Conservation (phyloP, 169 alveolate genomes). For the Cryptosporidium tyzzeri region DNA sequence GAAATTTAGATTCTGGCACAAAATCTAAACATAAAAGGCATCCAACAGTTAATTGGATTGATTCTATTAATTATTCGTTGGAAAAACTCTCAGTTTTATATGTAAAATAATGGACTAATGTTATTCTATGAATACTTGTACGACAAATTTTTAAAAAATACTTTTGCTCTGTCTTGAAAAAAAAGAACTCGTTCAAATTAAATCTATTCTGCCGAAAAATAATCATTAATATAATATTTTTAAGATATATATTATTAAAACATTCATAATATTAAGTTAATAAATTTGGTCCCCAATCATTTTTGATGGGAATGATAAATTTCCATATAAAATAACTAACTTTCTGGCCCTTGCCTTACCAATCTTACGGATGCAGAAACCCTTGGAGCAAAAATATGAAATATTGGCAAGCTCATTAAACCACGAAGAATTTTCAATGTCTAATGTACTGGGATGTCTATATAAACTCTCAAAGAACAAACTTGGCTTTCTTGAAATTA, state of each 20-base stretch:
- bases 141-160: no score
- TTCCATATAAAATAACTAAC: conserved; percentile 33
- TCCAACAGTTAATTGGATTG: no score
- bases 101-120: no score
- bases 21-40: no score
- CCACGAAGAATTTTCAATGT: conserved; percentile 20
- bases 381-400: conserved; percentile 49
- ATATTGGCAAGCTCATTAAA: conserved; percentile 33
- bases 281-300: conserved; percentile 39
- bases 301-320: conserved; percentile 14
- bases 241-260: no score
- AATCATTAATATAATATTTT: no score
- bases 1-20: no score
- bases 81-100: no score
- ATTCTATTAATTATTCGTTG: no score
- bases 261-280: not conserved
- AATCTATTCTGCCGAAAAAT: not conserved
- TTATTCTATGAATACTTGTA: no score
- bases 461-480: not conserved
- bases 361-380: conserved; percentile 17
- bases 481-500: not conserved
- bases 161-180: no score
- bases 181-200: no score
- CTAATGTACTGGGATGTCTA: not conserved
- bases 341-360: conserved; percentile 66